Evolutionary conservation across 2,329 filamentous ascomycete species (phyloP), one percentile per base, ranked within the genome.

Genomic region (Lanzia echinophila): DNA sequence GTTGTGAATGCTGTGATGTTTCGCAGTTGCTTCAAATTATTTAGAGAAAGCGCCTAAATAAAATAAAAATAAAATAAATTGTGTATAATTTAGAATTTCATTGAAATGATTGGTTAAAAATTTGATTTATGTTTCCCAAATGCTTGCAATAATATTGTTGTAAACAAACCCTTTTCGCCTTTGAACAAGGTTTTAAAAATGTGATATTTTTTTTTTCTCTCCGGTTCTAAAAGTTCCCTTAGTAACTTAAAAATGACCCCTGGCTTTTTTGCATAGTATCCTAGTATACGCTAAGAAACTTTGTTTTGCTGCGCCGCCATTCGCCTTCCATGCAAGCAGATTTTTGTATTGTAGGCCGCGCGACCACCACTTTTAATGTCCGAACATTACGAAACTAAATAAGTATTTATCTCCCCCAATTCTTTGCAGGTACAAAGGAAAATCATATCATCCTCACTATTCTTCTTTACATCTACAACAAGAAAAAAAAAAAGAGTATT

Each of bases 321-420:
- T 53, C 19, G 43, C 43, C 50, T 41, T 34, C 50, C 39, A 45
- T 17, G 50, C 43, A 53, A 41, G 47, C 50, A 47, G 33, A 22
- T 2, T 7, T 2, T 13, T 17, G 8, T 12, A 34, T 22, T 19
- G 7, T 15, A 32, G 24, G n/a, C 50, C 44, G 34, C 11, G 19
- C 24, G 24, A 28, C 24, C 24, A 28, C 36, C 50, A 48, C 43
- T 47, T 42, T 53, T 33, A 47, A 48, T 47, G 19, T 47, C 43
- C 43, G 50, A 42, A 47, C 20, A 42, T 2, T 22, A 19, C 6
- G 11, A 7, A 22, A 22, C 33, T 19, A 32, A 22, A 46, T 47
- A 43, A 43, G 8, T 43, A 43, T 20, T 47, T 53, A 38, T 50
- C 44, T 32, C 20, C 44, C 34, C 46, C 31, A 38, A 28, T 54